Evolutionary conservation across 345 rosid species (phyloP), one percentile per base, ranked within the genome.

Genomic region (Gossypium mustelinum): DNA sequence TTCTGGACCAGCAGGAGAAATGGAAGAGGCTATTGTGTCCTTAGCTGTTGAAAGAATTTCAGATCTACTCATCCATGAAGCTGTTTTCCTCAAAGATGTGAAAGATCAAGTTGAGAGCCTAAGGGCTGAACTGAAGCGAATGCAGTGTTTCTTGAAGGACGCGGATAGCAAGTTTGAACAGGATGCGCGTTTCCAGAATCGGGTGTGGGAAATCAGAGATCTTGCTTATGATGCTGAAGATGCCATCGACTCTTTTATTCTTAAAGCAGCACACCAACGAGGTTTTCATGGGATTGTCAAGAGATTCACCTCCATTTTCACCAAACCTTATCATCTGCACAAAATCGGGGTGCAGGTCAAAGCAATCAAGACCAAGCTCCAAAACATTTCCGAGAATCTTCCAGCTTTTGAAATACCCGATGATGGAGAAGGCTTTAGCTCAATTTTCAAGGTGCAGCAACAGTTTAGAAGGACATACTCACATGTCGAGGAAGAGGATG

Each of bases 261-360:
- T 63, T 2, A 25, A 25, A 25, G 27, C 27, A 25, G 41, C 64
- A 24, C 2, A 25, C 5, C n/a, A 11, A 39, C 27, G 29, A 29
- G 43, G 43, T 0, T 43, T 18, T 43, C 29, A 4, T 0, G 70
- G 17, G 18, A 11, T 39, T 0, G 47, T 39, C 50, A 9, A n/a
- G 16, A 63, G 48, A 39, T 63, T 63, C 50, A 62, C 67, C 67
- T 61, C 43, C 43, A 14, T 61, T 61, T 16, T 70, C 48, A 39
- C 74, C 63, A 71, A 71, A n/a, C 48, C 25, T n/a, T 11, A 2
- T 72, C 75, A 43, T 59, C 16, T 8, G 2, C 25, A 13, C 41
- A 41, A 24, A 9, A 20, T 24, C 2, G 18, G 41, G 24, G 2
- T 2, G 39, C 5, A 58, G 56, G 3, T 73, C 25, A 58, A 44